A percentile compares a stretch with the other conserved stretches of the same genome.
These are phyloP conservation scores for Candida sakaeoensis DNA, from an alignment of 805 yeast species.

Conservation along the genomic window DNA sequence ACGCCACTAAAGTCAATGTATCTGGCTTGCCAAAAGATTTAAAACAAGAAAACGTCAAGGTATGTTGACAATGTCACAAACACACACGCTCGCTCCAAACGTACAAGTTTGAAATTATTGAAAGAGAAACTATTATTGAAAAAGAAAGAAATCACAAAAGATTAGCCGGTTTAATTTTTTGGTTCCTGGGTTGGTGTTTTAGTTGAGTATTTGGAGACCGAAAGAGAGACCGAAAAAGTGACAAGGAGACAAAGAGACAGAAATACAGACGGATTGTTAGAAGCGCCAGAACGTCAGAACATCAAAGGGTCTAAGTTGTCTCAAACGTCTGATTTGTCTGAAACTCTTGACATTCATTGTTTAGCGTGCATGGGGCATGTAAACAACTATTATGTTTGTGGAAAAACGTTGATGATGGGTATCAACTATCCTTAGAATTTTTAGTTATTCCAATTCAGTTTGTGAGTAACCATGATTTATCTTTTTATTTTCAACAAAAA, in stretches of 20 bases:
- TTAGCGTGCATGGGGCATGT: slow-evolving; percentile 7
- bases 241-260: too few relatives aligned
- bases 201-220: slow-evolving; percentile 4
- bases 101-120: neutral
- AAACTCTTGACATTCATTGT: neutral
- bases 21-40: slow-evolving; percentile 85
- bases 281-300: too few relatives aligned
- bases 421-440: neutral
- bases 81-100: too few relatives aligned
- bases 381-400: neutral
- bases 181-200: neutral
- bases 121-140: neutral
- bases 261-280: too few relatives aligned
- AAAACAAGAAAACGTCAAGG: slow-evolving; percentile 78
- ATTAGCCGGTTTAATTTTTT: slow-evolving; percentile 2
- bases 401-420: neutral
- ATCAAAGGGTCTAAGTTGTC: too few relatives aligned
- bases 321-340: neutral
- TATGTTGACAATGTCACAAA: slow-evolving; percentile 44
- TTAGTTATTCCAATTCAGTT: slow-evolving; percentile 9
- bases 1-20: slow-evolving; percentile 80
- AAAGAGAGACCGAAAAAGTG: neutral
- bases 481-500: neutral
- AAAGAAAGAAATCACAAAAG: neutral
- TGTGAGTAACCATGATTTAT: slow-evolving; percentile 7